Evolutionary conservation across 2,329 filamentous ascomycete genomes (phyloP), one percentile per base, ranked within the genome.

Genomic region (Phyllosticta citribraziliensis): DNA sequence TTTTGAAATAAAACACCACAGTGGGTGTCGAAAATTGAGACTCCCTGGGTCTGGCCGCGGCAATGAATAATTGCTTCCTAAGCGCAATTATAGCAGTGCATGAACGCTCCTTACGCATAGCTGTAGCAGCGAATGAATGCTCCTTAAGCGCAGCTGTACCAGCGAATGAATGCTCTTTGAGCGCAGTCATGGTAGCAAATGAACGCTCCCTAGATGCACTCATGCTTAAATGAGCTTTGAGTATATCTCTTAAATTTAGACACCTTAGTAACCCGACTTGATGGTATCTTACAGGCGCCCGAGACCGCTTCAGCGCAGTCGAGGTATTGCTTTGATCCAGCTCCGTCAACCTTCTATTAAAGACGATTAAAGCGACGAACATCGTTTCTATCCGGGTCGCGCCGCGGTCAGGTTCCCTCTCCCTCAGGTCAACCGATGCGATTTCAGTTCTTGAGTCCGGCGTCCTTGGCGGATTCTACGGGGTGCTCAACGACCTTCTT

Each of bases 401-500:
- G 27, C 27, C 40, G 14, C 40, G 14, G 40, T 17, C 14, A 47
- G 40, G 40, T n/a, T 14, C 17, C 40, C 40, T 47, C 40, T 40
- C 33, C 33, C 14, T 47, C 40, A n/a, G n/a, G 17, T n/a, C 40
- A 47, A 47, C 17, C 40, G 14, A n/a, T n/a, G 40, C 40, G 40
- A 52, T 35, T 50, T 33, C 27, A 47, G 27, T 20, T 22, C 17
- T 40, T 57, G 50, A 61, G 55, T 54, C 52, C 59, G n/a, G 59
- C 55, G 25, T 72, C 70, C 56, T 67, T 62, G 9, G 66, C 70
- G 14, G 68, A 70, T 17, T 67, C 66, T 66, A 73, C 69, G 24
- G 73, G 24, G 57, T 72, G 68, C 20, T 63, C 51, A 67, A 70
- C 65, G 17, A 71, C 56, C 67, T 69, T 67, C 65, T 70, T 70